A percentile compares a stretch with the other conserved stretches of the same genome.
Evolutionary conservation across 2,329 filamentous ascomycete species (phyloP).

Genomic region (Clonostachys chloroleuca): DNA sequence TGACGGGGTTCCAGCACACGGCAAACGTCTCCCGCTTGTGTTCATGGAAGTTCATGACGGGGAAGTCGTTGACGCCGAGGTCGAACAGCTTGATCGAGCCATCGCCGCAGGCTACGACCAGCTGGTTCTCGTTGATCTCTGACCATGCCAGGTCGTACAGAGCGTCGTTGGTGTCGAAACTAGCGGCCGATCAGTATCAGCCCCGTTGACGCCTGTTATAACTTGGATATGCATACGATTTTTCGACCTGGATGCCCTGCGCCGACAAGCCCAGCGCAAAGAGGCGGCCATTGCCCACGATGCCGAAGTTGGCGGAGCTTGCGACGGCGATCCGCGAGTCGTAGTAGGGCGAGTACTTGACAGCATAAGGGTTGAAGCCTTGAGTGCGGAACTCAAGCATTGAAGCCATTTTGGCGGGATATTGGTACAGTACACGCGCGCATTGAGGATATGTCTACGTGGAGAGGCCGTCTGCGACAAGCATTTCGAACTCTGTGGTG

Average conservation of each 20-base stretch:
- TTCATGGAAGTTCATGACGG: slow-evolving; percentile 87
- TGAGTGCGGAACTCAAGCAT: slow-evolving; percentile 95
- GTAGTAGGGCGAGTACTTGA: slow-evolving; percentile 98
- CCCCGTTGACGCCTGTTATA: background rate
- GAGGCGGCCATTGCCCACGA: slow-evolving; percentile 90
- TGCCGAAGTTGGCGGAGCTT: slow-evolving; percentile 89
- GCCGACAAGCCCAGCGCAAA: slow-evolving; percentile 81
- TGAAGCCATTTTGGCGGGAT: slow-evolving; percentile 32
- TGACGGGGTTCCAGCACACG: slow-evolving; percentile 86
- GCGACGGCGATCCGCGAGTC: slow-evolving; percentile 91
- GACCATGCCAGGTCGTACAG: slow-evolving; percentile 96
- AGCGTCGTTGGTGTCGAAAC: slow-evolving; percentile 95
- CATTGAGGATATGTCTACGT: background rate
- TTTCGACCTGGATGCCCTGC: slow-evolving; percentile 78
- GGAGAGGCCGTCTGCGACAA: background rate
- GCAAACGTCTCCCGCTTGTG: slow-evolving; percentile 92
- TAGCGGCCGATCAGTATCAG: slow-evolving; percentile 24
- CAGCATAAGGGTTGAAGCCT: slow-evolving; percentile 92
- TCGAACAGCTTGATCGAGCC: slow-evolving; percentile 95
- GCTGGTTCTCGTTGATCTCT: slow-evolving; percentile 92
- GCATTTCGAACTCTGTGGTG: background rate
- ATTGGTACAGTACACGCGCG: background rate
- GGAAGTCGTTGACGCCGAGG: slow-evolving; percentile 74
- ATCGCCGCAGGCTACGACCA: slow-evolving; percentile 85
- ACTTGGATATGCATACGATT: slow-evolving; percentile 52